A percentile compares a stretch with the other conserved stretches of the same genome.
Evolutionary conservation across 1,284 basidiomycete genomes (phyloP).

Genomic region (Rhizopogon hawkerae): DNA sequence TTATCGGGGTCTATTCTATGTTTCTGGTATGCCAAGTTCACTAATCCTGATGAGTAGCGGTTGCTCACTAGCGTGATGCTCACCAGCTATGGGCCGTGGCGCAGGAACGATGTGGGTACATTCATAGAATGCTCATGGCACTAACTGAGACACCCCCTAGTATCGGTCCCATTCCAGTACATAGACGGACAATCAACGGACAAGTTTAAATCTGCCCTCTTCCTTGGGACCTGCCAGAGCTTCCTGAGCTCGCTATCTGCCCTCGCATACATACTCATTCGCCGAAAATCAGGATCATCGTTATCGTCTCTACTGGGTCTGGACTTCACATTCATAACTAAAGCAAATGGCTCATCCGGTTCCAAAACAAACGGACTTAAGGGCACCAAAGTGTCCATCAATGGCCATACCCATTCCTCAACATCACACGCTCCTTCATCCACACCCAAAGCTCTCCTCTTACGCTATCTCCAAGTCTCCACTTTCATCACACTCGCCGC

Average conservation of each 20-base stretch:
- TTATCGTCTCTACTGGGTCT: slow-evolving; percentile 54
- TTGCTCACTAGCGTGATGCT: slow-evolving; percentile 10
- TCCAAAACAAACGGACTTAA: slow-evolving; percentile 25
- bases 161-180: slow-evolving; percentile 76
- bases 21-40: slow-evolving; percentile 48
- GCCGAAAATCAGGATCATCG: slow-evolving; percentile 47
- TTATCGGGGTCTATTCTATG: slow-evolving; percentile 70
- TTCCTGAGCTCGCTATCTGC: slow-evolving; percentile 74
- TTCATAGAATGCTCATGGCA: background rate
- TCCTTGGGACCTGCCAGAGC: slow-evolving; percentile 85
- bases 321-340: slow-evolving; percentile 19
- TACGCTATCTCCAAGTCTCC: slow-evolving; percentile 75
- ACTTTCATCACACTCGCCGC: slow-evolving; percentile 86
- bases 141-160: slow-evolving; percentile 31
- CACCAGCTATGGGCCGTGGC: slow-evolving; percentile 79
- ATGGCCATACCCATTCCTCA: slow-evolving; percentile 21
- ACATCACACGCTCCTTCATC: slow-evolving; percentile 32
- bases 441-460: slow-evolving; percentile 47
- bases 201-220: slow-evolving; percentile 82
- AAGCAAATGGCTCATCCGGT: slow-evolving; percentile 9
- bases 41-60: slow-evolving; percentile 5
- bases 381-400: slow-evolving; percentile 20
- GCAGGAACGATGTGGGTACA: slow-evolving; percentile 76
- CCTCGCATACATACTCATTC: slow-evolving; percentile 69
- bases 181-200: slow-evolving; percentile 55